These are phyloP conservation scores for Fusarium floridanum DNA, from an alignment of 2,329 filamentous ascomycete species.

Conservation along the genomic window DNA sequence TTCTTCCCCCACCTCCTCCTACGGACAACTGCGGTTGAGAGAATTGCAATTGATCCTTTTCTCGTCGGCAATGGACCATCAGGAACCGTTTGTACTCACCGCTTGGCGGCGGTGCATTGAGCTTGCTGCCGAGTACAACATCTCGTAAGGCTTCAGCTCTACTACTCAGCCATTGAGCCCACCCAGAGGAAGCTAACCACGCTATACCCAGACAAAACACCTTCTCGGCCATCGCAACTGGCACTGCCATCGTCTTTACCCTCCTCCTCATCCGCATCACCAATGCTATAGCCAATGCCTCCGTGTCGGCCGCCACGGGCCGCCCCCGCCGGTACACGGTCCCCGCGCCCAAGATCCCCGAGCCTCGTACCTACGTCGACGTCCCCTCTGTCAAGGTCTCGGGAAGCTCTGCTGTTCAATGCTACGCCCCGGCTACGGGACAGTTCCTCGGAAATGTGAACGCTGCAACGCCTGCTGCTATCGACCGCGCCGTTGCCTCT, in stretches of 20 bases:
- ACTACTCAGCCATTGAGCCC: constrained; percentile 15
- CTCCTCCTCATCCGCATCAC: constrained; percentile 48
- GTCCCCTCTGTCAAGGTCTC: constrained; percentile 73
- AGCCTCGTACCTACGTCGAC: constrained; percentile 69
- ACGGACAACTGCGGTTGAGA: neutral
- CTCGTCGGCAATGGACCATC: constrained; percentile 33
- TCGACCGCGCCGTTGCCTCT: constrained; percentile 82
- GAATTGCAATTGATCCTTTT: neutral
- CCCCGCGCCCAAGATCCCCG: constrained; percentile 71
- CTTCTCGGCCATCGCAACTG: constrained; percentile 48
- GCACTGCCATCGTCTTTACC: constrained; percentile 49
- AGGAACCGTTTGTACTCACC: constrained; percentile 34
- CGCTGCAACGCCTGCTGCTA: constrained; percentile 79
- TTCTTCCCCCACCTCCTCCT: neutral
- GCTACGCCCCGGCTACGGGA: constrained; percentile 91
- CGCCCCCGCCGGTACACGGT: constrained; percentile 70
- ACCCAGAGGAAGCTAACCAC: constrained; percentile 8
- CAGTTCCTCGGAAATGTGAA: constrained; percentile 83
- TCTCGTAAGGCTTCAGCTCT: constrained; percentile 41
- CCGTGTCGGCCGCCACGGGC: constrained; percentile 49
- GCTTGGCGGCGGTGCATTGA: constrained; percentile 39
- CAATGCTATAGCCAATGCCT: constrained; percentile 37
- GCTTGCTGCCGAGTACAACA: constrained; percentile 38
- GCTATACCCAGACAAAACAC: constrained; percentile 38
- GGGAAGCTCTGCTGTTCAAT: constrained; percentile 78